Evolutionary conservation across 2,329 filamentous ascomycete genomes (phyloP), one percentile per base, ranked within the genome.

Genomic region (Pyrenochaeta sp.): DNA sequence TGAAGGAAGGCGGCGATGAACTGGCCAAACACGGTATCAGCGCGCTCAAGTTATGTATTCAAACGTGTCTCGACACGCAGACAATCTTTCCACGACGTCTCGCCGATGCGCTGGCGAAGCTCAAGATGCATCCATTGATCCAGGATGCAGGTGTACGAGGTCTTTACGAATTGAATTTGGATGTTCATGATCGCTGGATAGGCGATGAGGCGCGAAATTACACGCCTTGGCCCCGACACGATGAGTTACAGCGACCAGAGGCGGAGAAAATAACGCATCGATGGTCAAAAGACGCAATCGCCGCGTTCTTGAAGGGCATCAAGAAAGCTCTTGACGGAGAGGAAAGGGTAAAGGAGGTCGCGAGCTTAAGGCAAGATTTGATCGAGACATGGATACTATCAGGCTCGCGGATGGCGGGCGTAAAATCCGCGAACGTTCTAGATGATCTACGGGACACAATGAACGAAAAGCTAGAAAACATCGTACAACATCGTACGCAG

Each of bases 201-300:
- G 84, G 90, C 15, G 87, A 92, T 7, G 91, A 96, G 55, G 90
- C 97, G 36, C 86, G 85, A 41, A 90, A 89, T 60, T 97, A 96
- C 70, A 94, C 88, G 0, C 93, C 93, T 0, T 97, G 92, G 78
- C 90, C 96, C 31, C 87, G 90, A 27, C 88, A 96, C 64, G 91
- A 93, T 61, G 90, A 95, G 61, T 64, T 82, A 4, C 68, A 77
- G 20, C 58, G 69, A 27, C 50, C 71, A 2, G 78, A 81, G 15
- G 78, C 74, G 5, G 75, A 78, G 51, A 75, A 67, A 17, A 66
- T 79, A 45, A 56, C 77, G 21, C 72, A 73, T 39, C 62, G 66
- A 33, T 80, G 76, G 78, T 77, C 73, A 7, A 75, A 68, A 53
- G 69, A 74, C 42, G 75, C 75, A 20, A 72, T 78, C 17, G 54